Base-by-base conservation (phyloP, 768 basidiomycete species). In the Phylloporus sp. region DNA sequence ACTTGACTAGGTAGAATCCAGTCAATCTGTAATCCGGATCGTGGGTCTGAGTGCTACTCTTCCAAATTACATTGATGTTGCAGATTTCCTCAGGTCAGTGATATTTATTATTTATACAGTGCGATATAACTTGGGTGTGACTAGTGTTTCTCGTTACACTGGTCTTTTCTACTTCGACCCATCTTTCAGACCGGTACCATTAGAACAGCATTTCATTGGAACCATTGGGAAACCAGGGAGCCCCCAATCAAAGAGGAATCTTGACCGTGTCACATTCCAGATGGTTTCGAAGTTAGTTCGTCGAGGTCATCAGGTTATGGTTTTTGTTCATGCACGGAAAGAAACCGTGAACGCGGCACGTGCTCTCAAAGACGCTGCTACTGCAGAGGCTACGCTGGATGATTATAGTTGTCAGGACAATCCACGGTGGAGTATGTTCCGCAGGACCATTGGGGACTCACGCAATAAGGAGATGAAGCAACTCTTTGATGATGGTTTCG, bases 281-380 rank as follows among this genome's bases (percentile, higher is more conserved):
- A 97, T 95, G 71, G 93, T 98, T 18, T 80, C 86, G 4, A 87
- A 89, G 29, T 75, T 98, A 6, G 90, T 98, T 26, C 77, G 72
- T n/a, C 80, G 85, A 59, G 97, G 95, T 3, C 97, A 99, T 71
- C 97, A 98, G 68, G 93, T 97, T 54, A 98, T 99, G 95, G 95
- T 99, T 1, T 99, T 99, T 62, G 97, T 99, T 9, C 97, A 99
- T 68, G 92, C 97, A 13, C 81, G 97, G 27, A 98, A 97, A 72
- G 97, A 98, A 64, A 99, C 97, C 0, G 97, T 98, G 47, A 97
- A 95, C 65, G 82, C 90, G 1, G 95, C 95, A 0, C 73, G 84
- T 61, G 81, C 78, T 10, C 76, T 99, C 23, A 82, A 83, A 51
- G 97, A 98, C 54, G 76, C 85, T 50, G 84, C 91, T 4, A 56